Evolutionary conservation across 768 basidiomycete species (phyloP).

Genomic region (Lyophyllum atratum): DNA sequence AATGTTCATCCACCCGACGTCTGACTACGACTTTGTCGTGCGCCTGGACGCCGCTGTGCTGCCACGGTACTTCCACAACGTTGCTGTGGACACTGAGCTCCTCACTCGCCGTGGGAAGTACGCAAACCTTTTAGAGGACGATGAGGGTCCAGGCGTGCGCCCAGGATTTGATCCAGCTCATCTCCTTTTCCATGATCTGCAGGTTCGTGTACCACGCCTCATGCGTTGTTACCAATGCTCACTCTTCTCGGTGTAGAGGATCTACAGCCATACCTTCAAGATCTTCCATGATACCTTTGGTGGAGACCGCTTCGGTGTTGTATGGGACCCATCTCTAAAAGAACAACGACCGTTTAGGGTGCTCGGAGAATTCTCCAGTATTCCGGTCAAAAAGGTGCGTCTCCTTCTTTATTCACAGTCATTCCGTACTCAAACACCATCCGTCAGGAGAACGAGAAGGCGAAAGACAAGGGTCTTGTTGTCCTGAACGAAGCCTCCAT

Average conservation of each 20-base stretch:
- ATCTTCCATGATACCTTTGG: constrained; percentile 87
- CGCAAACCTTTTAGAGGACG: constrained; percentile 43
- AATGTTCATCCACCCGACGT: constrained; percentile 82
- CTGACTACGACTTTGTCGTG: constrained; percentile 86
- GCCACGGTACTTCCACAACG: constrained; percentile 75
- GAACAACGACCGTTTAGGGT: constrained; percentile 73
- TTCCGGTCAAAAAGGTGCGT: constrained; percentile 50
- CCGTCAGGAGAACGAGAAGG: constrained; percentile 39
- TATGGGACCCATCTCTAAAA: constrained; percentile 82
- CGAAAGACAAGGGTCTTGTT: constrained; percentile 62
- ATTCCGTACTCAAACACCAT: neutral
- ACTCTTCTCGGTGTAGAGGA: constrained; percentile 41
- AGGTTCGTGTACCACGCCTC: constrained; percentile 47
- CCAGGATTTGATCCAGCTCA: constrained; percentile 84
- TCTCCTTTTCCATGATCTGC: constrained; percentile 67
- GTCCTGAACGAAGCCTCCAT: constrained; percentile 66
- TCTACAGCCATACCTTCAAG: constrained; percentile 75
- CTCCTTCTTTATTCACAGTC: neutral
- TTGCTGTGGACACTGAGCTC: constrained; percentile 50
- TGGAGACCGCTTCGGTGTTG: constrained; percentile 73
- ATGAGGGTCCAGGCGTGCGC: constrained; percentile 34
- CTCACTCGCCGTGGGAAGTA: constrained; percentile 47
- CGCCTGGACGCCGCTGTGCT: constrained; percentile 65
- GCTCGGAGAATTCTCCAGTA: constrained; percentile 77
- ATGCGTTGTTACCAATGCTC: neutral